phyloP scores from a whole-genome alignment of 2,329 filamentous ascomycete genomes.

The Xylariaceae sp. region DNA sequence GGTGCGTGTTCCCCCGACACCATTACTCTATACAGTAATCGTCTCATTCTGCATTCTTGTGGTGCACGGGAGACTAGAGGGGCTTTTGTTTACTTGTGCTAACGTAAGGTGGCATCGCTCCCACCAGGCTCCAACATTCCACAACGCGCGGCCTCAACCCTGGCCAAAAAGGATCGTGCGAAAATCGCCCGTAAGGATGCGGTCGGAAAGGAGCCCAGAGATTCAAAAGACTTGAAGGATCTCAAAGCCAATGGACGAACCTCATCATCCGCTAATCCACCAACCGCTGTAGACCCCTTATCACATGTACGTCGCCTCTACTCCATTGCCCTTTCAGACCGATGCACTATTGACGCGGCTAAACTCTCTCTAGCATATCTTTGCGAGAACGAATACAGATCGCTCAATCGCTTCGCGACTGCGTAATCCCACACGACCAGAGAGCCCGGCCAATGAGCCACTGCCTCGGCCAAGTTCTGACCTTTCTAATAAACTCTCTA shows the following conservation, averaged over 20 bases:
- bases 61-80: no score
- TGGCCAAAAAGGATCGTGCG: conserved; percentile 33
- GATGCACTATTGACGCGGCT: conserved; percentile 4
- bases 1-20: conserved; percentile 17
- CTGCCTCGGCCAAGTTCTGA: conserved; percentile 51
- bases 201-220: conserved; percentile 32
- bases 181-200: conserved; percentile 36
- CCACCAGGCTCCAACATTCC: conserved; percentile 36
- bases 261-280: conserved; percentile 25
- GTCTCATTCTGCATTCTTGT: no score
- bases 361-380: conserved; percentile 52
- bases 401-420: conserved; percentile 51
- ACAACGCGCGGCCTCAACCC: conserved; percentile 18
- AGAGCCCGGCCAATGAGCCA: conserved; percentile 54
- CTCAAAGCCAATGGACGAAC: conserved; percentile 28
- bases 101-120: conserved; percentile 10
- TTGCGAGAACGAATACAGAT: conserved; percentile 43
- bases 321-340: conserved; percentile 11
- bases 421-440: conserved; percentile 57
- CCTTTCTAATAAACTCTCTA: conserved; percentile 43
- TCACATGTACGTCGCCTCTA: conserved; percentile 62
- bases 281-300: conserved; percentile 66
- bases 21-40: conserved; percentile 11
- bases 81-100: no score
- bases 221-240: conserved; percentile 19